These are phyloP conservation scores for Colletotrichum camelliae DNA, from an alignment of 2,329 filamentous ascomycete genomes.

Conservation along the genomic window DNA sequence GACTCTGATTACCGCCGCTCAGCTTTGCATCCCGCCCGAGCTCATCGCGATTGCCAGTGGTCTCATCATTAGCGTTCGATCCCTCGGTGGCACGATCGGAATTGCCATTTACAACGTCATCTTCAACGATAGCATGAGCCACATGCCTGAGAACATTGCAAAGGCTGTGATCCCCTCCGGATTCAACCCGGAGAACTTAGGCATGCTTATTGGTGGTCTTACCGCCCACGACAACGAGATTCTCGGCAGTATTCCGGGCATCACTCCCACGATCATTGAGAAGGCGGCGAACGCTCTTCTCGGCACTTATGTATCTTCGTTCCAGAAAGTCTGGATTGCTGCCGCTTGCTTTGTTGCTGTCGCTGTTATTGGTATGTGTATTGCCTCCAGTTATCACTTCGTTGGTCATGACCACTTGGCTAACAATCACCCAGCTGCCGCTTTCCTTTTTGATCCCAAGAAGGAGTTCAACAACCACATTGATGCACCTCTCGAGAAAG, in stretches of 20 bases:
- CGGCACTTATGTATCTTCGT: slow-evolving; percentile 32
- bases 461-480: slow-evolving; percentile 43
- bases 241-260: slow-evolving; percentile 30
- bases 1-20: slow-evolving; percentile 40
- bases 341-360: slow-evolving; percentile 31
- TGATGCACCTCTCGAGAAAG: slow-evolving; percentile 40
- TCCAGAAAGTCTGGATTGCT: slow-evolving; percentile 38
- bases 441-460: slow-evolving; percentile 32
- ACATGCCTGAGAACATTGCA: slow-evolving; percentile 35
- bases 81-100: slow-evolving; percentile 42
- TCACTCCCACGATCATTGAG: slow-evolving; percentile 32
- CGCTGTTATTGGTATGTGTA: slow-evolving; percentile 30
- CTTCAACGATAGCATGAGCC: slow-evolving; percentile 31
- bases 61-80: slow-evolving; percentile 41
- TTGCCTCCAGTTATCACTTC: not conserved
- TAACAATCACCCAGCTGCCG: not conserved
- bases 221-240: slow-evolving; percentile 28
- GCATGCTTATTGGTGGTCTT: slow-evolving; percentile 31
- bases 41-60: slow-evolving; percentile 42
- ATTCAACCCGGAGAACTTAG: slow-evolving; percentile 26
- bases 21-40: slow-evolving; percentile 40
- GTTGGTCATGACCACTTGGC: not conserved
- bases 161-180: slow-evolving; percentile 33
- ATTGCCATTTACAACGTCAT: slow-evolving; percentile 41
- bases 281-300: slow-evolving; percentile 29